Percentiles rank a stretch among this genome's conserved stretches.
Evolutionary conservation across 2,329 filamentous ascomycete species (phyloP).

Genomic region (Beauveria sp.): DNA sequence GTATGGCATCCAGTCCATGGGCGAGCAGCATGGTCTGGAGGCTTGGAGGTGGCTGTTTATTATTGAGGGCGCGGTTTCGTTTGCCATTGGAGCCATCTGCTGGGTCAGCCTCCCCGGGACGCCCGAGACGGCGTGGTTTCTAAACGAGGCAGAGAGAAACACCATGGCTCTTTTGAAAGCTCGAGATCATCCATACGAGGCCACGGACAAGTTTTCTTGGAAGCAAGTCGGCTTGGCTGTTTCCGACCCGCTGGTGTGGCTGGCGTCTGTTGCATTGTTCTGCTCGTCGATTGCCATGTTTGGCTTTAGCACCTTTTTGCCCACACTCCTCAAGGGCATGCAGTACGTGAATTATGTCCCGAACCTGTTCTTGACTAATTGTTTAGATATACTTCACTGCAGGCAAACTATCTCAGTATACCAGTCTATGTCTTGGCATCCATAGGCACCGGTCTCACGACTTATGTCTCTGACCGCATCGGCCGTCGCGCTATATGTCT

Average conservation of each 20-base stretch:
- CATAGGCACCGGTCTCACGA: conserved; percentile 18
- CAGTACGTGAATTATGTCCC: conserved; percentile 16
- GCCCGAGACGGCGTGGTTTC: conserved; percentile 36
- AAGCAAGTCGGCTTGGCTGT: conserved; percentile 18
- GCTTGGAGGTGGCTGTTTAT: conserved; percentile 48
- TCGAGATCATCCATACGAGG: conserved; percentile 18
- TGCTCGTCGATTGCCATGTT: conserved; percentile 26
- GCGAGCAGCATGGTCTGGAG: conserved; percentile 34
- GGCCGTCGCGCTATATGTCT: conserved; percentile 24
- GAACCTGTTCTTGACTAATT: not conserved
- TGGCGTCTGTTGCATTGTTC: conserved; percentile 23
- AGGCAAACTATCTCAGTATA: conserved; percentile 27
- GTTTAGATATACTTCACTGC: conserved; percentile 17
- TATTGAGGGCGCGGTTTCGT: conserved; percentile 32
- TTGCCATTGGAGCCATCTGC: conserved; percentile 21
- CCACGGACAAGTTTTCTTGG: conserved; percentile 17
- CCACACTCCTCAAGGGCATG: conserved; percentile 27
- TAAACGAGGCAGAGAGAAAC: conserved; percentile 31
- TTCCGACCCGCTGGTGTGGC: conserved; percentile 24
- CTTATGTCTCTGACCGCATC: conserved; percentile 24
- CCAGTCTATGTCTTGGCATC: conserved; percentile 26
- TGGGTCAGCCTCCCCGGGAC: conserved; percentile 38
- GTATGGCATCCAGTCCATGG: conserved; percentile 30
- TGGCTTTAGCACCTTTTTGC: conserved; percentile 29
- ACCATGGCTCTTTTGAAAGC: conserved; percentile 22